These are phyloP conservation scores for Penicillium nucicola DNA, from an alignment of 495 filamentous ascomycete species.

Conservation along the genomic window DNA sequence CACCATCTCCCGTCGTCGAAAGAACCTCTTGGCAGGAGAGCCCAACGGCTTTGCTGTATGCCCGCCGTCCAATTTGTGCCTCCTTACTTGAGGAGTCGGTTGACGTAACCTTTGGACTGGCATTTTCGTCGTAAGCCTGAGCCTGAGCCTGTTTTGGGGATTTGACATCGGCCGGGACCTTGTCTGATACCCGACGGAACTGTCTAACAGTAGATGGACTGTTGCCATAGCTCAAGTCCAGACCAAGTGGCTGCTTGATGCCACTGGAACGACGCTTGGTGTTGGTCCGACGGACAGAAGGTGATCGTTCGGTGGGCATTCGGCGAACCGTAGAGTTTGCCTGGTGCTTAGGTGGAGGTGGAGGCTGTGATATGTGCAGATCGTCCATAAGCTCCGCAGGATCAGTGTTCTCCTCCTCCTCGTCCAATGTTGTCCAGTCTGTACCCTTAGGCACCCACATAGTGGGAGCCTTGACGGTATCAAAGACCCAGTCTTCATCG, in stretches of 20 bases:
- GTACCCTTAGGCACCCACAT: conserved; percentile 41
- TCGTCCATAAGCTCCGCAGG: conserved; percentile 41
- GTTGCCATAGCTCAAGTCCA: conserved; percentile 89
- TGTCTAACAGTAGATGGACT: conserved; percentile 82
- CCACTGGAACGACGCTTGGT: conserved; percentile 50
- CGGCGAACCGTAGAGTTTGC: conserved; percentile 51
- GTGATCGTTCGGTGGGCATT: conserved; percentile 47
- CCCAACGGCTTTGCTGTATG: conserved; percentile 76
- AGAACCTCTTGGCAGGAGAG: conserved; percentile 78
- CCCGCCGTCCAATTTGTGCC: conserved; percentile 69
- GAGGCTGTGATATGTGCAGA: conserved; percentile 36
- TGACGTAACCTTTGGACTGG: conserved; percentile 32
- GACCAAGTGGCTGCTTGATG: conserved; percentile 72
- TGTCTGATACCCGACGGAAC: conserved; percentile 82
- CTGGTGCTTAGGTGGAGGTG: conserved; percentile 35
- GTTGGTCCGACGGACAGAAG: conserved; percentile 41
- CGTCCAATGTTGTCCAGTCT: conserved; percentile 32
- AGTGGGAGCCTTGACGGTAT: conserved; percentile 74
- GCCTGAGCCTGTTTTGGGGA: conserved; percentile 20
- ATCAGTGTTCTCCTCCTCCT: conserved; percentile 29
- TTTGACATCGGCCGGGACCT: conserved; percentile 41
- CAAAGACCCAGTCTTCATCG: conserved; percentile 95
- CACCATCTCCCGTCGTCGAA: conserved; percentile 68
- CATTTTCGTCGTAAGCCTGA: conserved; percentile 43
- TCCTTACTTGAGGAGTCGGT: conserved; percentile 63